Percentiles rank a stretch among this genome's conserved stretches.
These are phyloP conservation scores for Mycena rosella DNA, from an alignment of 768 basidiomycete genomes.

Conservation along the genomic window DNA sequence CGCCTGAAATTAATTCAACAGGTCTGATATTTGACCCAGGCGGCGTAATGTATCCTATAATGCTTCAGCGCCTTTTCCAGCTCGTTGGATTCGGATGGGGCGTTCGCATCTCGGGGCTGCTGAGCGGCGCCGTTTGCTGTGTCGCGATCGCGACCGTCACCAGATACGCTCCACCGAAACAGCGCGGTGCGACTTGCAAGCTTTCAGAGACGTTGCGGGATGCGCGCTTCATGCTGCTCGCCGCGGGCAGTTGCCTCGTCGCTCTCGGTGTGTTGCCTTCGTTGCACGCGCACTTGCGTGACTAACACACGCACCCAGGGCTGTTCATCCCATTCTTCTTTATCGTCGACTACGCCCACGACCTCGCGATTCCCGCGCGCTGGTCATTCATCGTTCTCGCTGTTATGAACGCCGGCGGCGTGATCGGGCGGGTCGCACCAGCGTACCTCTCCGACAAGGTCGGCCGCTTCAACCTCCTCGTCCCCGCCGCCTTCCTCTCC, in stretches of 20 bases:
- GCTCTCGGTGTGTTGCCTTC: constrained; percentile 64
- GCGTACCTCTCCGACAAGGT: constrained; percentile 73
- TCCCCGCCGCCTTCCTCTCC: constrained; percentile 71
- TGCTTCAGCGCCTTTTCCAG: constrained; percentile 69
- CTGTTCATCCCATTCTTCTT: constrained; percentile 81
- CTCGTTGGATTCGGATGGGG: constrained; percentile 73
- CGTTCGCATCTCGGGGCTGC: constrained; percentile 67
- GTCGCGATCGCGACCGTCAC: constrained; percentile 62
- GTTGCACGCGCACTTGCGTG: background rate
- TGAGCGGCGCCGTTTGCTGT: constrained; percentile 61
- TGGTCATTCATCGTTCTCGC: constrained; percentile 70
- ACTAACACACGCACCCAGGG: constrained; percentile 52
- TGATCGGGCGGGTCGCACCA: constrained; percentile 74
- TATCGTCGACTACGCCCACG: constrained; percentile 70
- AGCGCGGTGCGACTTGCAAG: constrained; percentile 45
- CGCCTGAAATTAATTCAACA: background rate
- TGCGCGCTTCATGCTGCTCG: constrained; percentile 64
- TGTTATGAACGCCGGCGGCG: constrained; percentile 76
- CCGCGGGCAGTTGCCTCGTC: constrained; percentile 67
- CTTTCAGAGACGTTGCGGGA: constrained; percentile 58
- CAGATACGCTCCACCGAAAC: constrained; percentile 46
- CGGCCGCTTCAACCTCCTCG: constrained; percentile 77
- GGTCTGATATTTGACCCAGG: constrained; percentile 52
- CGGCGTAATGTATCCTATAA: constrained; percentile 77
- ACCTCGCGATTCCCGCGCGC: constrained; percentile 52